A percentile compares a stretch with the other conserved stretches of the same genome.
Conservation (phyloP, 139 green algal species). For the Chlorella sp. region DNA sequence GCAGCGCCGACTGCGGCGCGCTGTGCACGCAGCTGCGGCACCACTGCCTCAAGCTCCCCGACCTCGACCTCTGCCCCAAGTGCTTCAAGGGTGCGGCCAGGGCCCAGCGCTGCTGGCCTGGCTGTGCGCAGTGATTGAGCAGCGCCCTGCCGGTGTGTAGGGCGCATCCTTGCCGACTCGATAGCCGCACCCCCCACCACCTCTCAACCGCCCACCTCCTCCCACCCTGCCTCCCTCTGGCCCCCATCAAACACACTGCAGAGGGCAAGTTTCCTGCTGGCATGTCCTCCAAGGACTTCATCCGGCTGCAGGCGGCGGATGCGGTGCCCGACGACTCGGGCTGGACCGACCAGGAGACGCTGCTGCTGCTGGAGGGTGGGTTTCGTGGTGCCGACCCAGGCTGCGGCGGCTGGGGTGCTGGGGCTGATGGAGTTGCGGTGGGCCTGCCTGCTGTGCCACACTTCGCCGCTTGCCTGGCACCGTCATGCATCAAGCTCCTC, state of each 20-base stretch:
- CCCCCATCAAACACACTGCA: too few relatives aligned
- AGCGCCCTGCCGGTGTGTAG: too few relatives aligned
- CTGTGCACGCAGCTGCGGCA: conserved; percentile 85
- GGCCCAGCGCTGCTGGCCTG: neutral
- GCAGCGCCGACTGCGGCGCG: conserved; percentile 70
- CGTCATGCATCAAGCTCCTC: neutral
- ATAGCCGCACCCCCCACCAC: too few relatives aligned
- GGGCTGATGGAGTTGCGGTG: neutral
- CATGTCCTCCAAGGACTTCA: conserved; percentile 83
- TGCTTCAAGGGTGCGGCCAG: conserved; percentile 40
- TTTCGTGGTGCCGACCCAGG: neutral
- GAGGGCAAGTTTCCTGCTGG: conserved; percentile 81
- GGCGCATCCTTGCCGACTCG: too few relatives aligned
- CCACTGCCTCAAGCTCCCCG: conserved; percentile 82
- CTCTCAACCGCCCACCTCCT: too few relatives aligned
- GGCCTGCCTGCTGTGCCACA: too few relatives aligned
- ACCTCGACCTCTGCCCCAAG: conserved; percentile 79
- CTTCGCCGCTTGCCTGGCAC: neutral
- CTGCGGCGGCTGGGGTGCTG: neutral
- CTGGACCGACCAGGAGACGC: conserved; percentile 79
- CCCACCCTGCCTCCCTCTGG: too few relatives aligned
- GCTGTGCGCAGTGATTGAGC: too few relatives aligned
- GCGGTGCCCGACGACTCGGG: conserved; percentile 27
- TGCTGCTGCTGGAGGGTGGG: conserved; percentile 74
- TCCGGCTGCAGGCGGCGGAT: conserved; percentile 65